Evolutionary conservation across 495 filamentous ascomycete genomes (phyloP), one percentile per base, ranked within the genome.

Genomic region (Neurospora sp.): DNA sequence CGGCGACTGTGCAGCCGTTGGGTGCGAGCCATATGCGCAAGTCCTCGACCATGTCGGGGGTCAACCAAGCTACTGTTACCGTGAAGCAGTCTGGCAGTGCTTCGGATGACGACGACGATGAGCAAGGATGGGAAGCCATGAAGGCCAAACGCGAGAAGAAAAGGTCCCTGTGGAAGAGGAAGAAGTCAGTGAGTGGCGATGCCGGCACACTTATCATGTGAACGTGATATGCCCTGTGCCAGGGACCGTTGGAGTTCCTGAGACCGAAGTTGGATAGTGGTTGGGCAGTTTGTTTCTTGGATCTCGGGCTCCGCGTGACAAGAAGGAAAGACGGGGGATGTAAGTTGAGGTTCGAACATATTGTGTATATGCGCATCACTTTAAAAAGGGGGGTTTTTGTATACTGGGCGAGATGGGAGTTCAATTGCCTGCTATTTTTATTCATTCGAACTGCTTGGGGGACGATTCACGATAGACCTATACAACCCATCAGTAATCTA

Each of bases 51-150:
- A 85, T 86, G 76, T 87, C 89, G 1, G 85, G 87, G 0, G 81
- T 83, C 17, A 69, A 69, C 39, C 71, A 74, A 22, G 70, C 76
- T 31, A 78, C 69, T 65, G 76, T 74, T 27, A 71, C 77, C 4
- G 78, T 69, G 68, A 79, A 45, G 45, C 81, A 76, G 76, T 78
- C 76, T 53, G 75, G 71, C 73, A 81, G 70, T 73, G 81, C 71
- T 39, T 78, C 75, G 70, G 91, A 94, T 16, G 93, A 94, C 12
- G 90, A 94, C 61, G 93, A 97, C 70, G 93, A 95, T 37, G 91
- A 95, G 75, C 90, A 88, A 74, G 87, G 89, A 31, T 94, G 93
- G 93, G 90, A 90, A 70, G 90, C 93, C 70, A 94, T 96, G 93
- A 91, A 88, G 80, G 91, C 90, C 78, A 94, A 92, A 81, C 86